Evolutionary conservation across 768 basidiomycete species (phyloP), one percentile per base, ranked within the genome.

Genomic region (Crucibulum laeve): DNA sequence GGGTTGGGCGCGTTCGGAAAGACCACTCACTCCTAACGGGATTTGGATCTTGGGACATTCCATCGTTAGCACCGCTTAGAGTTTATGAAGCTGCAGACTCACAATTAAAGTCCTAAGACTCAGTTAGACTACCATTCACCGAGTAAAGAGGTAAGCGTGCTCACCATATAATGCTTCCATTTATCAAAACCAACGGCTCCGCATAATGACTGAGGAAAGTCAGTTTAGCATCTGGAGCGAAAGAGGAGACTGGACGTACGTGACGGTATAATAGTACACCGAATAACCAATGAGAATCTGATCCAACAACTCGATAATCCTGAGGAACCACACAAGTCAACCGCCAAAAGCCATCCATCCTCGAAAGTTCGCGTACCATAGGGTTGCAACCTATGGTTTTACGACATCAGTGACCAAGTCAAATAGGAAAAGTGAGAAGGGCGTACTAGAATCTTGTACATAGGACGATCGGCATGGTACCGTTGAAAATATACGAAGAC

Each of bases 241-340:
- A 7, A 5, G 25, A 36, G n/a, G 17, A 32, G 21, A 32, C 4
- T 19, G 3, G 5, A 61, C 79, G 44, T 56, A 80, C 81, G 67
- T 68, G 52, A 83, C 59, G 0, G 70, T 55, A 53, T 81, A 84
- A 45, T 61, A 74, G 52, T 84, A 82, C 22, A 78, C 59, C 6
- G 63, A 59, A 53, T 81, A 71, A 1, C 65, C 74, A 43, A 80
- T 69, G 51, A 82, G 68, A 4, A 58, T 58, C 54, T 80, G 73
- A 51, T 83, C 75, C 0, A 67, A 38, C 0, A 67, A 52, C 52
- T 77, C 77, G 33, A 80, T 49, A 1, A 64, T 13, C 68, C 79
- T 80, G 40, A n/a, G n/a, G n/a, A n/a, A n/a, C n/a, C n/a, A n/a
- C n/a, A n/a, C n/a, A n/a, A n/a, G n/a, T n/a, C n/a, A n/a, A n/a